Base-by-base conservation (phyloP, 1,284 basidiomycete species). In the Athelia sp. region DNA sequence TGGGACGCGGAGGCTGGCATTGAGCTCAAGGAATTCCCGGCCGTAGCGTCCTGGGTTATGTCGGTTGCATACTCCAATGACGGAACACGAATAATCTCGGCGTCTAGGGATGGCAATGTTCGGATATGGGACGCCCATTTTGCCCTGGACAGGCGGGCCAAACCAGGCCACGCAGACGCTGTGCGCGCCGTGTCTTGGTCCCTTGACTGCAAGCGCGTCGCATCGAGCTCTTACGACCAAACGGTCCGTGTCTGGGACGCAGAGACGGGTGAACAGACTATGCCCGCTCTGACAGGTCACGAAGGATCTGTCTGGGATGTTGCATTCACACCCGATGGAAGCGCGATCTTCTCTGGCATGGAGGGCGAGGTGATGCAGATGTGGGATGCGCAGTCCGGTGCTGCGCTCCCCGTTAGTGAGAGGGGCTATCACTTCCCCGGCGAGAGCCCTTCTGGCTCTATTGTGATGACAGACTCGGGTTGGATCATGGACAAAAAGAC, bases 1-100 rank as follows among this genome's bases (percentile, higher is more conserved):
- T 64, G 64, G 62, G 50, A 61, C 50, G 32, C 53, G 15, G 19
- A 49, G 32, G 58, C 29, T 11, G 61, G 61, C 4, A n/a, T 45
- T 11, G 14, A n/a, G 9, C 36, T 56, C 3, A 19, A 46, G 15
- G 50, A 52, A 14, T 42, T 63, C 23, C 44, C 45, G 17, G 58
- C 54, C 6, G 57, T 61, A 38, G 23, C 21, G 2, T 40, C 45
- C 29, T 22, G 18, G 31, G 49, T 56, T 14, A 47, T 40, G 2
- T 46, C 52, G 11, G 35, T 52, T 21, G 36, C 49, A 17, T 54
- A 52, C 43, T 56, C 54, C 15, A 23, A 48, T 19, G 47, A 52
- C 47, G 43, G 52, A 6, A 36, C 43, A 15, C 46, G 38, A 4
- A 42, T 58, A 21, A 52, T 51, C 1, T 58, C 58, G 22, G 57